A percentile compares a stretch with the other conserved stretches of the same genome.
phyloP scores from a whole-genome alignment of 306 rosid genomes.

The Pterocarpus santalinus region DNA sequence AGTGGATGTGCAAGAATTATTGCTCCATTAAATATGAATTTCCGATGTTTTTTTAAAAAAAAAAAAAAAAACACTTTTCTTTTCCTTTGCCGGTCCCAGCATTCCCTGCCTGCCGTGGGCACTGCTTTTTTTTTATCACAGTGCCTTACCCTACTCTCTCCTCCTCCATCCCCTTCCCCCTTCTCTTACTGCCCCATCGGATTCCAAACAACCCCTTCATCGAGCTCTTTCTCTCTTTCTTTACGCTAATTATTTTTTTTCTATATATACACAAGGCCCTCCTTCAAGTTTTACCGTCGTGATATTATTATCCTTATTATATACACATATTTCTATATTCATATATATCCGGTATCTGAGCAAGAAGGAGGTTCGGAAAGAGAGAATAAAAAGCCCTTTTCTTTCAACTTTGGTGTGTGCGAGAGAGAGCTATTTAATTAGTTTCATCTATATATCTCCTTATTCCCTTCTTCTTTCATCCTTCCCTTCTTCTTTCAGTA shows the following conservation, averaged over 20 bases:
- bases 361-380: conserved; percentile 38
- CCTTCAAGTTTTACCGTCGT: conserved; percentile 58
- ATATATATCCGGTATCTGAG: conserved; percentile 44
- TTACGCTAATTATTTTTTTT: conserved; percentile 33
- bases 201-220: conserved; percentile 55
- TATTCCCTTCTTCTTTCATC: background rate
- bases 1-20: conserved; percentile 13
- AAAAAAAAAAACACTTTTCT: conserved; percentile 45
- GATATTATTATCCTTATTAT: conserved; percentile 4
- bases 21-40: conserved; percentile 43
- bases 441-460: conserved; percentile 10
- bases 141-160: conserved; percentile 43
- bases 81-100: conserved; percentile 71
- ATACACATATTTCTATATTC: background rate
- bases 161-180: conserved; percentile 13
- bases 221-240: conserved; percentile 11
- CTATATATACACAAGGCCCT: conserved; percentile 59
- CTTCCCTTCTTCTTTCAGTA: conserved; percentile 17
- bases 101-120: conserved; percentile 64
- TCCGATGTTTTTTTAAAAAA: conserved; percentile 38
- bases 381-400: conserved; percentile 55
- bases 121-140: conserved; percentile 45
- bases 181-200: conserved; percentile 45
- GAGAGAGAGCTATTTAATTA: conserved; percentile 34
- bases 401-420: conserved; percentile 42